Evolutionary conservation across 2,329 filamentous ascomycete genomes (phyloP), one percentile per base, ranked within the genome.

Genomic region (Neofusicoccum ribis): DNA sequence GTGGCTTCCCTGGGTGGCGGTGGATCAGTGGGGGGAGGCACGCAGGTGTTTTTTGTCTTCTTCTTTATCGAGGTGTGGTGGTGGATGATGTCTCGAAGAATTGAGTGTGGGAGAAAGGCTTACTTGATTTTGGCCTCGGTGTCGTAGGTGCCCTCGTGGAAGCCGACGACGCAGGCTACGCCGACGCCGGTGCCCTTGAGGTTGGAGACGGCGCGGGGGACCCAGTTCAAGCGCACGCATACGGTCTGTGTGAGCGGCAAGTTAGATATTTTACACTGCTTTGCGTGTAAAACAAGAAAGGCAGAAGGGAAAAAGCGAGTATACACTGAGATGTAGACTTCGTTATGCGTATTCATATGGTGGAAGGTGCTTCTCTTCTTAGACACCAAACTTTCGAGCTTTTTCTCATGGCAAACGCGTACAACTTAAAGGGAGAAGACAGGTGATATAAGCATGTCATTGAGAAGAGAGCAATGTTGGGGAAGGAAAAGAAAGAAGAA

Each of bases 101-200:
- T 5, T 31, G 44, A 20, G 12, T 27, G 27, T 34, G 37, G 49
- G 9, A 12, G 23, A 20, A 37, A 9, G 8, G 67, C 69, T 63
- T 70, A 74, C 69, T 72, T 73, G n/a, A 83, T 75, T 71, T 87
- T 87, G 37, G 79, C 74, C 3, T 77, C 71, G 0, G 84, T 82
- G 54, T 81, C 76, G 67, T 86, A 77, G 0, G 83, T 86, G 12
- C 86, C 86, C 71, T 87, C 85, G 62, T 84, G 86, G 72, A 88
- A 88, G 23, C 84, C 85, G 9, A 88, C 79, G 5, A 88, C 86
- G 68, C 83, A 85, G 50, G 85, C 84, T 20, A 88, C 81, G 27
- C 78, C 77, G n/a, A 85, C 81, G 5, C 72, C 72, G 7, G 80
- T 79, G 56, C 79, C 79, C 65, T 79, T 78, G 54, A 88, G 79